Percentiles rank a stretch among this genome's conserved stretches.
Evolutionary conservation across 352 stramenopile genomes (phyloP).

Genomic region (Aphanomyces astaci): DNA sequence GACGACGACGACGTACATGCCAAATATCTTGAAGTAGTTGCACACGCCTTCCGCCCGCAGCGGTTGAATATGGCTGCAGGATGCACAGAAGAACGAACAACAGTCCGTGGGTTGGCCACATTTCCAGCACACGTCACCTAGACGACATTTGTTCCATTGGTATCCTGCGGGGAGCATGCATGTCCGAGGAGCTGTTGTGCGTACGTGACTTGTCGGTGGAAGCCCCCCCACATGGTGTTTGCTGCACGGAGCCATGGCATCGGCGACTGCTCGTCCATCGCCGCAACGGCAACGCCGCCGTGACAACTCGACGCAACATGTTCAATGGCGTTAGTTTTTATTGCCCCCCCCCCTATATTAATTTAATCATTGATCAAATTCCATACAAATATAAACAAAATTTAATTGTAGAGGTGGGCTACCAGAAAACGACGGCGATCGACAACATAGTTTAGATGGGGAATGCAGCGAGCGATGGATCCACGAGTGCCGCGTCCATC

Average conservation of each 20-base stretch:
- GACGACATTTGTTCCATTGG: too few species aligned
- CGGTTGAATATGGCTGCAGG: slow-evolving; percentile 71
- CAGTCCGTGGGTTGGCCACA: slow-evolving; percentile 73
- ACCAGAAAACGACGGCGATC: not conserved
- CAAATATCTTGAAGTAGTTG: slow-evolving; percentile 83
- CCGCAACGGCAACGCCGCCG: not conserved
- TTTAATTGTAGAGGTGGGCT: not conserved
- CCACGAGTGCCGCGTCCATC: not conserved
- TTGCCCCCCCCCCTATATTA: not conserved
- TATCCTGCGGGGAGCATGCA: too few species aligned
- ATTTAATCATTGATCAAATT: not conserved
- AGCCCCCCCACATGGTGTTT: not conserved
- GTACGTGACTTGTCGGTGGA: not conserved
- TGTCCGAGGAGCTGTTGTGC: too few species aligned
- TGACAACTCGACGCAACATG: not conserved
- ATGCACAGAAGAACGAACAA: slow-evolving; percentile 76
- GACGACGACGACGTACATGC: slow-evolving; percentile 67
- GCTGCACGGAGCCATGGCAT: not conserved
- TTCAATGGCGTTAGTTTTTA: not conserved
- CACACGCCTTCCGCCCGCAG: slow-evolving; percentile 48
- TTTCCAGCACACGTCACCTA: slow-evolving; percentile 60
- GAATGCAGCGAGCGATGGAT: slow-evolving; percentile 8
- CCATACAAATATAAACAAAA: not conserved
- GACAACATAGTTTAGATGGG: not conserved
- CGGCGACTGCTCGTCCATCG: not conserved